Base-by-base conservation (phyloP, 495 filamentous ascomycete species). In the Tuber umbilicatum region DNA sequence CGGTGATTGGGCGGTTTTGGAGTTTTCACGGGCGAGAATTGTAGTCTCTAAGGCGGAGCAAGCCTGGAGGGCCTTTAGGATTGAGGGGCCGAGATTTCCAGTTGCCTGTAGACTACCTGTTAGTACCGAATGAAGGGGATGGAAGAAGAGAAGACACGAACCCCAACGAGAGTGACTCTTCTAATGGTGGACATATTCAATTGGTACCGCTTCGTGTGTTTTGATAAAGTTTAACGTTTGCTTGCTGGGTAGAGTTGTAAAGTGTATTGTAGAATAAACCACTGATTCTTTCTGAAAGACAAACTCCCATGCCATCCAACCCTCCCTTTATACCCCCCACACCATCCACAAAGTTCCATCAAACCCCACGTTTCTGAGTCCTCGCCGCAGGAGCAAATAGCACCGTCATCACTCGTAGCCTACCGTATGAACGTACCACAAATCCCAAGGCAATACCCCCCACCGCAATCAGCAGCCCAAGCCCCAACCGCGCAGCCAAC, bases 21-120 rank as follows among this genome's bases (percentile, higher is more conserved):
- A 87, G 21, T 71, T 76, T 5, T 83, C 72, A 27, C 91, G 88
- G 35, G 86, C 86, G 23, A 93, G 78, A 38, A 86, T 85, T 1
- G 89, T 91, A 55, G 92, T 85, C 17, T 86, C 82, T 84, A 91
- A 90, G 35, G 85, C 84, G 0, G 87, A 85, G 2, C 86, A 78
- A 40, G 14, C 37, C 42, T 89, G 72, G 27, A 92, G 85, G 31
- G 85, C 86, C 50, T 85, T 78, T 73, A 91, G 81, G 43, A 91
- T 83, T 5, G 87, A 81, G n/a, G 84, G 82, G 70, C 90, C 91
- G 16, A 92, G 83, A 71, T 86, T 87, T 55, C 91, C 90, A 2
- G 85, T 86, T 10, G 85, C 89, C 89, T 90, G 43, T 17, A 40
- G 50, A 73, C 39, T 71, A 31, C 16, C 38, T 38, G 70, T 76